These are phyloP conservation scores for Hypoxylon sp. DNA, from an alignment of 2,329 filamentous ascomycete genomes.

Conservation along the genomic window DNA sequence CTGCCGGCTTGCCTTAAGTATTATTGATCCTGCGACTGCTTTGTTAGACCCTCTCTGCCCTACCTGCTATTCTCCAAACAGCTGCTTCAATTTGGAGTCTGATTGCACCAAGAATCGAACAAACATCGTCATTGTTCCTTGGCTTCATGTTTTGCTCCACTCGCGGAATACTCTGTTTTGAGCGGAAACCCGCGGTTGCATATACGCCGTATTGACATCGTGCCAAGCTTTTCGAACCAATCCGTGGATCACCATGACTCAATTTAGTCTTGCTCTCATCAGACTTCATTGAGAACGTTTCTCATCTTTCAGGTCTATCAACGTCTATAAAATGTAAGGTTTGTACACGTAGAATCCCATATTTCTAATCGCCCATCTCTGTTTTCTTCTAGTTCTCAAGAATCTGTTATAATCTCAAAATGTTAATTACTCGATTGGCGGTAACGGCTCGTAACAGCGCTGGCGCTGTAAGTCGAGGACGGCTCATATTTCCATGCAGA, in stretches of 20 bases:
- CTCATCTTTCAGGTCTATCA: neutral
- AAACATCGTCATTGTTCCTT: neutral
- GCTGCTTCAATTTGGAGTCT: neutral
- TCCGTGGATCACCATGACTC: conserved; percentile 11
- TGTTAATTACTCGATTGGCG: conserved; percentile 30
- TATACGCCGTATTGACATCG: conserved; percentile 26
- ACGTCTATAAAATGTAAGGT: neutral
- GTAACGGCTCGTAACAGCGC: conserved; percentile 26
- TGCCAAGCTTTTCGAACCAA: conserved; percentile 10
- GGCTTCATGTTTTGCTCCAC: neutral
- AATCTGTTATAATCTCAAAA: conserved; percentile 7
- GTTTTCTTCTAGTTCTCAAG: conserved; percentile 6
- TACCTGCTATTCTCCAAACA: neutral
- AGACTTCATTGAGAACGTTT: neutral
- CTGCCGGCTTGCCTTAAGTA: conserved; percentile 8
- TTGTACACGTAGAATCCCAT: neutral
- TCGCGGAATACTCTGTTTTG: neutral
- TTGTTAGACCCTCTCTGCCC: neutral
- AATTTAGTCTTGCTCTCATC: conserved; percentile 4
- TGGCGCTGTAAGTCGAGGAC: conserved; percentile 26
- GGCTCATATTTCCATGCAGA: conserved; percentile 12
- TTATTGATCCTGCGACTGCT: neutral
- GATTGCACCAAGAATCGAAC: neutral
- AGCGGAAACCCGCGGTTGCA: conserved; percentile 8
- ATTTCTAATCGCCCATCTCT: neutral